These are phyloP conservation scores for Chytridium lagenaria DNA, from an alignment of 371 early-diverging fungal genomes.

Conservation along the genomic window DNA sequence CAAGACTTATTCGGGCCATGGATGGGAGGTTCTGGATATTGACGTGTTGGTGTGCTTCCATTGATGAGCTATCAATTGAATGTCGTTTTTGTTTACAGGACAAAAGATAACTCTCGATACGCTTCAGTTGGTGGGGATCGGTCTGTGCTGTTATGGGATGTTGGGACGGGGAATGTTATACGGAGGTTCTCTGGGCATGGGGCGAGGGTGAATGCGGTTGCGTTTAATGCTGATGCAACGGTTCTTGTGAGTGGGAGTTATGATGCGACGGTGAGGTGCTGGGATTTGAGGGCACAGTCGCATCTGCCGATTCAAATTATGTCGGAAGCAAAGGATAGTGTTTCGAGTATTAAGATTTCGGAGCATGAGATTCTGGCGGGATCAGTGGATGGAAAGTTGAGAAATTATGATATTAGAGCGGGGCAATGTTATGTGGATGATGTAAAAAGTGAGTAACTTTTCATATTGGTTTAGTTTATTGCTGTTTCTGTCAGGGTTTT, in stretches of 20 bases:
- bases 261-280: conserved; percentile 87
- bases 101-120: conserved; percentile 76
- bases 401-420: conserved; percentile 83
- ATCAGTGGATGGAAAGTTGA: conserved; percentile 83
- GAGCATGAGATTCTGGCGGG: conserved; percentile 80
- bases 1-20: conserved; percentile 85
- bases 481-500: no score
- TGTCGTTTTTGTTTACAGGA: not conserved
- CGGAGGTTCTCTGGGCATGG: conserved; percentile 81
- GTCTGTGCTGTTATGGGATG: conserved; percentile 86
- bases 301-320: conserved; percentile 81
- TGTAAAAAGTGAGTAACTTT: conserved; percentile 27
- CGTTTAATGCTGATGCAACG: conserved; percentile 78
- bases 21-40: conserved; percentile 82
- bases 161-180: conserved; percentile 73
- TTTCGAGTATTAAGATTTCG: conserved; percentile 75
- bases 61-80: not conserved
- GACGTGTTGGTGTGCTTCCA: conserved; percentile 60
- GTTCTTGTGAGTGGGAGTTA: conserved; percentile 87
- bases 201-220: conserved; percentile 85
- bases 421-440: conserved; percentile 29
- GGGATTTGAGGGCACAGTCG: conserved; percentile 81
- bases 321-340: conserved; percentile 87
- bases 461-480: no score
- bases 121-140: conserved; percentile 86